These are phyloP conservation scores for Xylariales sp. DNA, from an alignment of 2,329 filamentous ascomycete species.

Conservation along the genomic window DNA sequence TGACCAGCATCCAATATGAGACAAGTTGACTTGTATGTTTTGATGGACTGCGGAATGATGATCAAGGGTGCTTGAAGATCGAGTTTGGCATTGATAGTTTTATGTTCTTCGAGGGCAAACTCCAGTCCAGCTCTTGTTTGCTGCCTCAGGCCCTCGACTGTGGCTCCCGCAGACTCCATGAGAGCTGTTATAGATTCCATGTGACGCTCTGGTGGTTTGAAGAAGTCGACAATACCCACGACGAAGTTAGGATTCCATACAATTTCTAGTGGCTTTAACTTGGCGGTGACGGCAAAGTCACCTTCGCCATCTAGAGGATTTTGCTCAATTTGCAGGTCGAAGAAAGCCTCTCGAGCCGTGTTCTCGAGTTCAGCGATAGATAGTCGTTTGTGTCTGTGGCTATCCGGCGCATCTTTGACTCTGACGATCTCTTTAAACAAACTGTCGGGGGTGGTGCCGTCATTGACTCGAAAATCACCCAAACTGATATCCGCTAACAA, in stretches of 20 bases:
- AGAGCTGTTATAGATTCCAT: conserved; percentile 98
- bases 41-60: conserved; percentile 95
- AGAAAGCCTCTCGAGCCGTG: conserved; percentile 78
- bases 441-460: conserved; percentile 92
- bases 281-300: conserved; percentile 89
- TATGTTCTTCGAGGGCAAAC: conserved; percentile 96
- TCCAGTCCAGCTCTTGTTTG: conserved; percentile 96
- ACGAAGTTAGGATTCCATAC: conserved; percentile 97
- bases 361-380: conserved; percentile 66
- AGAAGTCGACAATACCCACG: conserved; percentile 92
- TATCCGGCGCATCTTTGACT: conserved; percentile 84
- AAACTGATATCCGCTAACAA: conserved; percentile 89
- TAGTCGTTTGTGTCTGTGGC: conserved; percentile 59
- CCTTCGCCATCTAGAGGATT: conserved; percentile 94
- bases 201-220: conserved; percentile 93
- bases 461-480: conserved; percentile 91
- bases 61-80: conserved; percentile 96
- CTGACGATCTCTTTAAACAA: conserved; percentile 94
- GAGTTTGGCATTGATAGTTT: conserved; percentile 95
- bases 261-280: conserved; percentile 94
- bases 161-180: conserved; percentile 95
- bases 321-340: conserved; percentile 91
- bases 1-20: conserved; percentile 97
- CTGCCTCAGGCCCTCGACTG: conserved; percentile 92
- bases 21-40: conserved; percentile 81